These are phyloP conservation scores for Podaxis mareebaensis DNA, from an alignment of 768 basidiomycete species.

Conservation along the genomic window DNA sequence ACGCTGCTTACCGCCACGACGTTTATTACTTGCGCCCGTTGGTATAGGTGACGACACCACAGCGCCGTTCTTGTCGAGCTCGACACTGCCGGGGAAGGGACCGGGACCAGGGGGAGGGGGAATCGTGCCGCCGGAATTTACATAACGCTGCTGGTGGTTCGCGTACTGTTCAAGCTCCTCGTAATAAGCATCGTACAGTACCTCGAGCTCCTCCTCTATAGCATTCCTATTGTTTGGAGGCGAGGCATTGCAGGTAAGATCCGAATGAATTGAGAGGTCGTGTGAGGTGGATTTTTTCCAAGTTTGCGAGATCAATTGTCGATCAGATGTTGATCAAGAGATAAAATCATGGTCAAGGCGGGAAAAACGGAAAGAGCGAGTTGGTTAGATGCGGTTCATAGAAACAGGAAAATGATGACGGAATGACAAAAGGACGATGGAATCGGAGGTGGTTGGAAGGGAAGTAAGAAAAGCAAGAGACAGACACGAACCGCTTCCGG, in stretches of 20 bases:
- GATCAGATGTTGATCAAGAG: constrained; percentile 33
- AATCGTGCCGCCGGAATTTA: constrained; percentile 84
- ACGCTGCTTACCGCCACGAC: constrained; percentile 24
- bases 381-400: constrained; percentile 19
- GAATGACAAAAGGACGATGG: constrained; percentile 24
- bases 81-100: constrained; percentile 97
- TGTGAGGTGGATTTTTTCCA: neutral
- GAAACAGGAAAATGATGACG: constrained; percentile 19
- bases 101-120: constrained; percentile 95
- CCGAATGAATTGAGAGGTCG: neutral
- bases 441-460: constrained; percentile 23
- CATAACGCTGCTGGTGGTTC: constrained; percentile 95
- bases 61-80: constrained; percentile 88
- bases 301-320: constrained; percentile 22
- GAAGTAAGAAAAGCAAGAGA: constrained; percentile 28
- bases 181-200: constrained; percentile 99
- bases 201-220: constrained; percentile 99
- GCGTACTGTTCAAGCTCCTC: constrained; percentile 99
- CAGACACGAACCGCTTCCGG: constrained; percentile 80
- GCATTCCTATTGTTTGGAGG: constrained; percentile 63
- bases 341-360: constrained; percentile 23
- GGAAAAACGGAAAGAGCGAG: constrained; percentile 21
- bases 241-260: neutral
- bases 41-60: constrained; percentile 30
- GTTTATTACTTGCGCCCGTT: constrained; percentile 21